Percentiles rank a stretch among this genome's conserved stretches.
Conservation (phyloP, 2,329 filamentous ascomycete species). For the Neonectria coccinea region DNA sequence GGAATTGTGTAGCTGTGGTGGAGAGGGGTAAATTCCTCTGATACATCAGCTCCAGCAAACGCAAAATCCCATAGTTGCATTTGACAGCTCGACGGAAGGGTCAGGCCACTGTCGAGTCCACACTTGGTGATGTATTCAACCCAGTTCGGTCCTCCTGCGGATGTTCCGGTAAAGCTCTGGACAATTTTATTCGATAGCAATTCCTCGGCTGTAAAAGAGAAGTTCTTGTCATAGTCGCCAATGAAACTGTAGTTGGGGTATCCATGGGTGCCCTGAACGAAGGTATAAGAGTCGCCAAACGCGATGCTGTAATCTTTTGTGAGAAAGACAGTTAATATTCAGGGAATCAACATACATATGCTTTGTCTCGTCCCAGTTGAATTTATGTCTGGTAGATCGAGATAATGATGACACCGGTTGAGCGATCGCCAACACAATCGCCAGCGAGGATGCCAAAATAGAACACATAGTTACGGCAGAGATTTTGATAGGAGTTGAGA, state of each 20-base stretch:
- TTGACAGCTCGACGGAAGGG: conserved; percentile 16
- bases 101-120: conserved; percentile 16
- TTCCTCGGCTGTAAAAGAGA: conserved; percentile 19
- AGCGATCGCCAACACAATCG: not conserved
- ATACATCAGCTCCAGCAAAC: conserved; percentile 18
- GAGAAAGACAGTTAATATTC: not conserved
- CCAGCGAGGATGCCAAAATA: not conserved
- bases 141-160: conserved; percentile 23
- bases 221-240: conserved; percentile 23
- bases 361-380: not conserved
- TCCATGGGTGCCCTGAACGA: conserved; percentile 17
- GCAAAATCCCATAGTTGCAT: conserved; percentile 29
- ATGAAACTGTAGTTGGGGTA: conserved; percentile 26
- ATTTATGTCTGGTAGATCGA: not conserved
- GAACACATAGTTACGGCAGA: not conserved
- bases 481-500: too few relatives aligned
- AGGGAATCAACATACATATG: not conserved
- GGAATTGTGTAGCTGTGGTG: conserved; percentile 23
- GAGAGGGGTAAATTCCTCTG: conserved; percentile 18
- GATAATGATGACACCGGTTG: not conserved
- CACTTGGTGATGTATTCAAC: conserved; percentile 18
- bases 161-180: conserved; percentile 20
- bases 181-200: conserved; percentile 20
- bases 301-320: not conserved
- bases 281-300: conserved; percentile 29